phyloP scores from a whole-genome alignment of 2,329 filamentous ascomycete species.

The Apiospora koreana region DNA sequence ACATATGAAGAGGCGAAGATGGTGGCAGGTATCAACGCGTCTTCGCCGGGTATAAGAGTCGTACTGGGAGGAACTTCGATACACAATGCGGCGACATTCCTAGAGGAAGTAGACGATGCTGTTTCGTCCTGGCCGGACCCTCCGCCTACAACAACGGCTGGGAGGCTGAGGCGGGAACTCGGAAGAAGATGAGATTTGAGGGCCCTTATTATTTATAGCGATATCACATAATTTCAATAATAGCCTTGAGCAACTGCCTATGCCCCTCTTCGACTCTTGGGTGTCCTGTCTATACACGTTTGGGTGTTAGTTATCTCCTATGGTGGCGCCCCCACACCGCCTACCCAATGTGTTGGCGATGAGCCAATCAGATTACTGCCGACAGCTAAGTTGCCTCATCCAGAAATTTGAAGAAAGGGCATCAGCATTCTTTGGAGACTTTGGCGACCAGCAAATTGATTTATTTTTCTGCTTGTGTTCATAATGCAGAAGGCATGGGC shows the following conservation, averaged over 20 bases:
- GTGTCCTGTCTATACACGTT: neutral
- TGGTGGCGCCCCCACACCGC: neutral
- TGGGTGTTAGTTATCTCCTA: neutral
- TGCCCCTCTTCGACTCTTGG: neutral
- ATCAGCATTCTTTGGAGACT: neutral
- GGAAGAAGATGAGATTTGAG: slow-evolving; percentile 43
- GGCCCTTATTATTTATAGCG: neutral
- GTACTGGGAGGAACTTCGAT: slow-evolving; percentile 87
- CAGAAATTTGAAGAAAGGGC: slow-evolving; percentile 3
- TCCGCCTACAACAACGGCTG: slow-evolving; percentile 58
- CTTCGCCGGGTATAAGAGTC: slow-evolving; percentile 82
- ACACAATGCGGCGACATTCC: slow-evolving; percentile 83
- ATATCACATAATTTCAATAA: neutral
- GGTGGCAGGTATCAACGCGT: slow-evolving; percentile 92
- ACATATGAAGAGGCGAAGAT: slow-evolving; percentile 98
- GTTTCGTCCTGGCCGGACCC: slow-evolving; percentile 83
- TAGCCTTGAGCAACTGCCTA: neutral
- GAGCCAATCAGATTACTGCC: neutral
- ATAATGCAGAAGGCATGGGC: slow-evolving; percentile 35
- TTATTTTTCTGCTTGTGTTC: no score
- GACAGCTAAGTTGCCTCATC: slow-evolving; percentile 5
- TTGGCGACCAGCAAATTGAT: neutral
- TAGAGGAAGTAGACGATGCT: slow-evolving; percentile 90
- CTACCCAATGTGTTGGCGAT: neutral
- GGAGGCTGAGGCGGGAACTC: slow-evolving; percentile 62